Evolutionary conservation across 352 stramenopile species (phyloP), one percentile per base, ranked within the genome.

Genomic region (Phytophthora hibernalis): DNA sequence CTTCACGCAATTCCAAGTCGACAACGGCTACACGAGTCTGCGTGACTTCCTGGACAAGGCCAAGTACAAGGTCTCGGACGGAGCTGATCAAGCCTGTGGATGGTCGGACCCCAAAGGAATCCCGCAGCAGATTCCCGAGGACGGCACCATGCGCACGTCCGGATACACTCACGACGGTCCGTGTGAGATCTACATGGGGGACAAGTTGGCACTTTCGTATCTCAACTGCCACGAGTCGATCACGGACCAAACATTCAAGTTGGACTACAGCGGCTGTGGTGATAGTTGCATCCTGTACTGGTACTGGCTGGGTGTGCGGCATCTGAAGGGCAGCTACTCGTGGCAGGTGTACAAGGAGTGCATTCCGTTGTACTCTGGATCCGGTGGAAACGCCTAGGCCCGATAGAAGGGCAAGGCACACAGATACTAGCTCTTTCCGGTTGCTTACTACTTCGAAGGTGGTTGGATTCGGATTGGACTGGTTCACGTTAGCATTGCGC

Each of bases 291-390:
- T 51, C 45, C 28, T 82, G 33, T 71, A 74, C 42, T 82, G 70
- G 74, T 82, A 77, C 62, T 79, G 74, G 70, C 61, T 82, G 67
- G 74, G 70, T 2, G 69, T 79, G 22, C 70, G 74, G 9, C 68
- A 76, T 16, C 37, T 66, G 3, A 55, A 80, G 42, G 62, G 54
- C 22, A 56, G 40, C 55, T 73, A 69, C 54, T 84, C 76, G 52
- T 84, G 73, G 72, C 76, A 84, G 47, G 70, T 84, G 35, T 84
- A 84, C 63, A 84, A 84, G 70, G 70, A 76, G 12, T 84, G 73
- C 40, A 68, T 84, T 12, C 70, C 70, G 15, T 6, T 79, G 3
- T 68, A 72, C 33, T 63, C 44, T 5, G 21, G 54, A 20, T 62
- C 54, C 12, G 43, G 30, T 22, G 44, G 54, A n/a, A n/a, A n/a